phyloP scores from a whole-genome alignment of 164 flowering plant genomes.

The Berberis vulgaris region DNA sequence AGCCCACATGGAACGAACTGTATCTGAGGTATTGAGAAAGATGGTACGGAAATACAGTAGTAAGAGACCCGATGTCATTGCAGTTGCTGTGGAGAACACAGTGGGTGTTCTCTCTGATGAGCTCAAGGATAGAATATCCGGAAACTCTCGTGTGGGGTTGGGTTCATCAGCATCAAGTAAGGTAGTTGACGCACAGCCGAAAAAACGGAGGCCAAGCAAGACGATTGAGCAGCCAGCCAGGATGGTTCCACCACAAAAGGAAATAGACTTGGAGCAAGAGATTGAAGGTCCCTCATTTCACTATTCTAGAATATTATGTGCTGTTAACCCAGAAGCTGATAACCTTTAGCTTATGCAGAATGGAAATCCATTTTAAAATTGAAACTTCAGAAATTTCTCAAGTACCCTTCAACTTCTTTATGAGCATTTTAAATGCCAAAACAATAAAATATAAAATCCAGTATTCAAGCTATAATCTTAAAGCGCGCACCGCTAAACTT shows the following conservation, averaged over 20 bases:
- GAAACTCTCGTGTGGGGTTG: constrained; percentile 40
- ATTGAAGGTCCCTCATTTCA: constrained; percentile 27
- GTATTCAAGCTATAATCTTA: too few relatives aligned
- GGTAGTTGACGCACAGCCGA: constrained; percentile 28
- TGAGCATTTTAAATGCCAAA: too few relatives aligned
- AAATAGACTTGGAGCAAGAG: constrained; percentile 14
- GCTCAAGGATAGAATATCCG: constrained; percentile 54
- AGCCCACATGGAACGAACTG: constrained; percentile 84
- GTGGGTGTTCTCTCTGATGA: constrained; percentile 66
- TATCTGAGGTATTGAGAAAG: constrained; percentile 81
- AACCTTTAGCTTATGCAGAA: too few relatives aligned
- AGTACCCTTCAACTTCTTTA: too few relatives aligned
- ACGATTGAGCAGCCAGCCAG: constrained; percentile 24
- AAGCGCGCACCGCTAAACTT: too few relatives aligned
- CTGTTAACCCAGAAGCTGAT: too few relatives aligned
- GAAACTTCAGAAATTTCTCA: too few relatives aligned
- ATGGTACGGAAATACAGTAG: constrained; percentile 91
- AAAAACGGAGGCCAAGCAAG: constrained; percentile 18
- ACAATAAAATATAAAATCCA: too few relatives aligned
- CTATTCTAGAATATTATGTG: too few relatives aligned
- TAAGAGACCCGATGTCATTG: constrained; percentile 93
- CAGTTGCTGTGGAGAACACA: constrained; percentile 76
- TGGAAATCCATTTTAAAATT: too few relatives aligned
- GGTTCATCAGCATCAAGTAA: constrained; percentile 33
- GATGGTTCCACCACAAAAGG: constrained; percentile 9